A percentile compares a stretch with the other conserved stretches of the same genome.
Conservation (phyloP, 768 basidiomycete genomes). For the Hericium coralloides region DNA sequence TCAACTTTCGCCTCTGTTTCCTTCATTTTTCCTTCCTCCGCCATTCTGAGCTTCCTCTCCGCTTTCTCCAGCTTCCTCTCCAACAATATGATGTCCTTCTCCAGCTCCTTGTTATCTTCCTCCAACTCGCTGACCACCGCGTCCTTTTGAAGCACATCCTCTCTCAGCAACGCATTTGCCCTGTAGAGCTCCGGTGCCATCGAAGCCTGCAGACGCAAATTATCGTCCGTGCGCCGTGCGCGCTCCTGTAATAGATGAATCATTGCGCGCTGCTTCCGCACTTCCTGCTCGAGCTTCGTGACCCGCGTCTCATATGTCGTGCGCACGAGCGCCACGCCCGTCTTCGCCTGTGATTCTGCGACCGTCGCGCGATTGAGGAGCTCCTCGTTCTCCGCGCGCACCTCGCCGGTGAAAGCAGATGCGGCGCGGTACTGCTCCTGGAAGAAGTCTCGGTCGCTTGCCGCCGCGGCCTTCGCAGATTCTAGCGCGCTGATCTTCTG, state of each 20-base stretch:
- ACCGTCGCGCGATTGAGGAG: slow-evolving; percentile 10
- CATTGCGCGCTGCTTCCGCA: slow-evolving; percentile 4
- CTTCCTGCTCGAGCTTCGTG: slow-evolving; percentile 11
- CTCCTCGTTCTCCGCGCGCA: slow-evolving; percentile 12
- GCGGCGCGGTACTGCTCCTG: slow-evolving; percentile 9
- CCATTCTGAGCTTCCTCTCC: slow-evolving; percentile 21
- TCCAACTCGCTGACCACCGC: slow-evolving; percentile 6
- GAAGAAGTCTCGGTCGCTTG: slow-evolving; percentile 11
- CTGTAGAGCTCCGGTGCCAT: slow-evolving; percentile 7
- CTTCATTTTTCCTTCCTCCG: background rate
- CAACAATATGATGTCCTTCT: slow-evolving; percentile 16
- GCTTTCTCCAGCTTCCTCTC: slow-evolving; percentile 22
- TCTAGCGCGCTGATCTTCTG: background rate
- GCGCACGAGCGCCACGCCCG: slow-evolving; percentile 12
- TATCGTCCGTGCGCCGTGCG: slow-evolving; percentile 13
- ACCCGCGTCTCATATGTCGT: slow-evolving; percentile 9
- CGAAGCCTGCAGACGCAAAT: slow-evolving; percentile 10
- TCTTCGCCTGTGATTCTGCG: slow-evolving; percentile 12
- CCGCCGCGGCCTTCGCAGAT: slow-evolving; percentile 2
- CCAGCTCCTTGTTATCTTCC: slow-evolving; percentile 4
- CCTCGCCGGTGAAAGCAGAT: slow-evolving; percentile 6
- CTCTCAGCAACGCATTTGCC: background rate
- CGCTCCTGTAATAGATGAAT: slow-evolving; percentile 11
- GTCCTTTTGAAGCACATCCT: background rate
- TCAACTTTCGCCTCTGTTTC: background rate